Evolutionary conservation across 805 yeast species (phyloP).

Genomic region (Pichia nanzhaoensis): DNA sequence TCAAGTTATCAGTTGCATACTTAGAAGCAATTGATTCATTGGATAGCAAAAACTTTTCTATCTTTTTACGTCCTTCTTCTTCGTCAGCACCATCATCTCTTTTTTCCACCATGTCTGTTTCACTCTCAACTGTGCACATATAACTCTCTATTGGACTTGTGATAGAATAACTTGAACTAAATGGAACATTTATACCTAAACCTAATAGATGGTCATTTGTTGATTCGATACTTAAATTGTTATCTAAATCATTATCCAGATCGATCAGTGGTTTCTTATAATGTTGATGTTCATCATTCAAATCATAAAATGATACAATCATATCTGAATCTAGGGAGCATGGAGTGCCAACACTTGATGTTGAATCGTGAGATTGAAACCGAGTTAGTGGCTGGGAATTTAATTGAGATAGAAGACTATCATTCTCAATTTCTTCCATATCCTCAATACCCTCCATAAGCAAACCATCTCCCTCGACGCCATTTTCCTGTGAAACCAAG

Average conservation of each 20-base stretch:
- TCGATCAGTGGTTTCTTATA: too few relatives aligned
- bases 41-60: background rate
- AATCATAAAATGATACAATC: background rate
- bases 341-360: slow-evolving; percentile 1
- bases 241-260: too few relatives aligned
- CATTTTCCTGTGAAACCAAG: background rate
- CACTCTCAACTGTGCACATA: slow-evolving; percentile 6
- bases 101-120: background rate
- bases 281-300: background rate
- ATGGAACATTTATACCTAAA: slow-evolving; percentile 1
- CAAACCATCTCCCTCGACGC: too few relatives aligned
- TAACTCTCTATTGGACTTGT: background rate
- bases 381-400: too few relatives aligned
- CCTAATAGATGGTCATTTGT: slow-evolving; percentile 1
- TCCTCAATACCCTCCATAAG: too few relatives aligned
- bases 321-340: slow-evolving; percentile 3
- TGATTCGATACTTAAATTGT: too few relatives aligned
- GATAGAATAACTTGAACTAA: background rate
- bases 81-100: background rate
- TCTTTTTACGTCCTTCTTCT: background rate
- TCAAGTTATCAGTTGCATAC: too few relatives aligned
- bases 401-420: too few relatives aligned
- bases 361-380: background rate
- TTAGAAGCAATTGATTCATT: too few relatives aligned
- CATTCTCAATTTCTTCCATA: too few relatives aligned